A percentile compares a stretch with the other conserved stretches of the same genome.
phyloP scores from a whole-genome alignment of 2,329 filamentous ascomycete genomes.

The Pseudocercospora vitis region DNA sequence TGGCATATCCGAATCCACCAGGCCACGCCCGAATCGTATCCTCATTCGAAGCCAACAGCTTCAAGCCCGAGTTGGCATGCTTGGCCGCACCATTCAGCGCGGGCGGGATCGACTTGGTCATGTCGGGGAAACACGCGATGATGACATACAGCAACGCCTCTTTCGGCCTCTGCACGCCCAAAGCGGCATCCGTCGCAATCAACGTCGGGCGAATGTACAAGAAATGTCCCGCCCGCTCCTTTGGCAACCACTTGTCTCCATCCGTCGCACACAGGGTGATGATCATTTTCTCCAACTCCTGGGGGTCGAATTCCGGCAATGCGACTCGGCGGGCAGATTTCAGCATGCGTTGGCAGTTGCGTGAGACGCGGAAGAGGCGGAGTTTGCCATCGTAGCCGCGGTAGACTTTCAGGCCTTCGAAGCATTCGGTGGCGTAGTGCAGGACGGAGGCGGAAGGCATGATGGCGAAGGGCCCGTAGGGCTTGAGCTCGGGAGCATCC shows the following conservation, averaged over 20 bases:
- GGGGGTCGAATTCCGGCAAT: conserved; percentile 70
- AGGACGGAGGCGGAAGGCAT: conserved; percentile 78
- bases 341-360: conserved; percentile 67
- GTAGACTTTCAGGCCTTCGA: conserved; percentile 79
- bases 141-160: conserved; percentile 91
- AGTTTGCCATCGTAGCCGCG: conserved; percentile 68
- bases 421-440: conserved; percentile 90
- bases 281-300: conserved; percentile 72
- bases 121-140: conserved; percentile 49
- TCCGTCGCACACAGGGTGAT: conserved; percentile 70
- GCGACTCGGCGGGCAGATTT: conserved; percentile 63
- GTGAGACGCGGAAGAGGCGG: conserved; percentile 73
- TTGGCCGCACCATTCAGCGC: conserved; percentile 29
- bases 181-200: conserved; percentile 76
- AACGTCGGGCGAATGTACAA: conserved; percentile 78
- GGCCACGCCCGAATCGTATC: conserved; percentile 91
- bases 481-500: conserved; percentile 70
- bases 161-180: conserved; percentile 76
- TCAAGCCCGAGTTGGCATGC: conserved; percentile 49
- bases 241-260: conserved; percentile 76
- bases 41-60: conserved; percentile 73
- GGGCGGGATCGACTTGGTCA: conserved; percentile 38
- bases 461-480: conserved; percentile 74
- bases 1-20: conserved; percentile 87
- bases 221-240: conserved; percentile 65